Evolutionary conservation across 2,329 filamentous ascomycete species (phyloP).

Genomic region (Fusarium sp.): DNA sequence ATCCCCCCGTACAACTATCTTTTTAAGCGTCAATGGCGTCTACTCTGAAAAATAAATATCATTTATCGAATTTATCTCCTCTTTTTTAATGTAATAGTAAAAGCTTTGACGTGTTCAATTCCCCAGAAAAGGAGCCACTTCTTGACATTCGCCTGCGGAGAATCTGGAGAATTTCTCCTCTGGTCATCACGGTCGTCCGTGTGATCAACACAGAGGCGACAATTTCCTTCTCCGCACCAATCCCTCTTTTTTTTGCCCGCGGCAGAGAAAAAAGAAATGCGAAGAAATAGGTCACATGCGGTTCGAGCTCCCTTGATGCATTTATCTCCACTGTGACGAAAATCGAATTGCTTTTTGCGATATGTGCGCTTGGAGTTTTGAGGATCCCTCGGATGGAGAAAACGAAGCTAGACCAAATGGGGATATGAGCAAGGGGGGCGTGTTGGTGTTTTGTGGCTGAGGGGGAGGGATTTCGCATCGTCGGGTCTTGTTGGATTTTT

Average conservation of each 20-base stretch:
- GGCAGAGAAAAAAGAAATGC: slow-evolving; percentile 6
- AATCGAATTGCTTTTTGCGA: slow-evolving; percentile 33
- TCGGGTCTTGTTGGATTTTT: background rate
- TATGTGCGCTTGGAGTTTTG: slow-evolving; percentile 28
- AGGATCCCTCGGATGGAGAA: slow-evolving; percentile 24
- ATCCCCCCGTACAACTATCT: background rate
- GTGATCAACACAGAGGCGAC: slow-evolving; percentile 12
- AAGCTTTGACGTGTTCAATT: slow-evolving; percentile 26
- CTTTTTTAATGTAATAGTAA: background rate
- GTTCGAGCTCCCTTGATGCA: slow-evolving; percentile 1
- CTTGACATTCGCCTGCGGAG: slow-evolving; percentile 26
- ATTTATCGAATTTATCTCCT: background rate
- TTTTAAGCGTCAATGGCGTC: slow-evolving; percentile 46
- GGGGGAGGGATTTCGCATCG: slow-evolving; percentile 18
- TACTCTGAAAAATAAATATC: slow-evolving; percentile 26
- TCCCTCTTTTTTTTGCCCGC: slow-evolving; percentile 2
- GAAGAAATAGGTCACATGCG: slow-evolving; percentile 30
- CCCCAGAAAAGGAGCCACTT: slow-evolving; percentile 27
- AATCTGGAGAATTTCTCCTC: slow-evolving; percentile 30
- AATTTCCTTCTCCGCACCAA: slow-evolving; percentile 3
- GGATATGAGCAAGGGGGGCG: slow-evolving; percentile 1
- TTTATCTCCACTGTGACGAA: background rate
- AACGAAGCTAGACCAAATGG: slow-evolving; percentile 30
- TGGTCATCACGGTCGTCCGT: slow-evolving; percentile 7
- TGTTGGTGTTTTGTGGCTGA: slow-evolving; percentile 15